phyloP scores from a whole-genome alignment of 495 filamentous ascomycete species.

The Penicillium robsamsonii region DNA sequence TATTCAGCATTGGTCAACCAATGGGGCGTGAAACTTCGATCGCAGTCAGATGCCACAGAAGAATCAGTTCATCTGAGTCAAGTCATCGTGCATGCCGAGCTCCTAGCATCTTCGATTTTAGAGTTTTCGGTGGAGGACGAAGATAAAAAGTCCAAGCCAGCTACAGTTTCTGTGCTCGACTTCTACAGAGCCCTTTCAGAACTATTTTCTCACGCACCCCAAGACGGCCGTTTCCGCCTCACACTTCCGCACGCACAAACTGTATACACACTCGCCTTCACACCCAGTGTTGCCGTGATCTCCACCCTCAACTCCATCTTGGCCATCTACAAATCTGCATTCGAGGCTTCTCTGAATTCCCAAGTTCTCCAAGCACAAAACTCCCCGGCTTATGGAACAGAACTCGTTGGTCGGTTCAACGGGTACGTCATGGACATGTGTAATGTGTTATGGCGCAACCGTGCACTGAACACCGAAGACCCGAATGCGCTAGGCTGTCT shows the following conservation, averaged over 20 bases:
- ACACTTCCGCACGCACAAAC: constrained; percentile 64
- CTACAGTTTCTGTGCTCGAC: constrained; percentile 51
- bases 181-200: constrained; percentile 64
- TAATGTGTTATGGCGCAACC: constrained; percentile 79
- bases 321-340: constrained; percentile 67
- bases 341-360: constrained; percentile 61
- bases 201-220: constrained; percentile 53
- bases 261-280: constrained; percentile 69
- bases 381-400: constrained; percentile 45
- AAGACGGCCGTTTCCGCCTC: constrained; percentile 55
- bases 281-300: constrained; percentile 57
- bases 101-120: constrained; percentile 60
- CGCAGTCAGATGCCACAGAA: constrained; percentile 24
- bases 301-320: constrained; percentile 69
- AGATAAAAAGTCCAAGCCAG: constrained; percentile 21
- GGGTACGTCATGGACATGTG: constrained; percentile 87
- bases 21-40: constrained; percentile 57
- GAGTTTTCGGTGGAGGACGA: constrained; percentile 37
- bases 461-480: constrained; percentile 67
- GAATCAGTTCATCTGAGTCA: constrained; percentile 41
- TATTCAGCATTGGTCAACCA: constrained; percentile 68
- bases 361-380: constrained; percentile 29
- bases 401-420: constrained; percentile 68
- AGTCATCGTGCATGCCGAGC: constrained; percentile 58
- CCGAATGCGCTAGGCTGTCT: constrained; percentile 71